Evolutionary conservation across 805 yeast species (phyloP).

Genomic region (Zygosaccharomyces siamensis): DNA sequence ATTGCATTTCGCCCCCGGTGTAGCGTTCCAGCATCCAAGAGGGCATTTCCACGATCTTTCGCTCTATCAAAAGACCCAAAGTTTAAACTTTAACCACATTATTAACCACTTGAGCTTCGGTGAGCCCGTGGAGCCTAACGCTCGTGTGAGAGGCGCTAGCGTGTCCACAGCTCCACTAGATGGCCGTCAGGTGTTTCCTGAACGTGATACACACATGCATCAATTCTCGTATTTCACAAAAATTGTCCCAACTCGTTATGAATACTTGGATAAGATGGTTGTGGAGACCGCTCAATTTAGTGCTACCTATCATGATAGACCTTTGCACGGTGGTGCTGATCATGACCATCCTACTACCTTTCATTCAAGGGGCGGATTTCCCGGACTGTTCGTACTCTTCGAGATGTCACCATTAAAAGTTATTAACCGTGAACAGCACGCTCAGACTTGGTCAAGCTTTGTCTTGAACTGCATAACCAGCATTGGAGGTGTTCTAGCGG

Average conservation of each 20-base stretch:
- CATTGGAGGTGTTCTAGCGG: constrained; percentile 88
- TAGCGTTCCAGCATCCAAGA: constrained; percentile 51
- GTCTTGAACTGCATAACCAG: constrained; percentile 79
- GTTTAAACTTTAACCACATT: constrained; percentile 69
- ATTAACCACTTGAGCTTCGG: constrained; percentile 86
- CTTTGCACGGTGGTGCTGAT: constrained; percentile 81
- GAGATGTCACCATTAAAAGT: constrained; percentile 93
- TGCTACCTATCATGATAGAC: constrained; percentile 83
- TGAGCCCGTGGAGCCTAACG: constrained; percentile 16
- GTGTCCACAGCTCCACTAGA: constrained; percentile 62
- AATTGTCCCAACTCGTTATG: constrained; percentile 86
- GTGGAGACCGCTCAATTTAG: constrained; percentile 87
- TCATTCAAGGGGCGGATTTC: constrained; percentile 81
- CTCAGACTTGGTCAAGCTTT: constrained; percentile 77
- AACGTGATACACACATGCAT: constrained; percentile 49
- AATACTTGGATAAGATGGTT: constrained; percentile 45
- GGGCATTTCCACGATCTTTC: constrained; percentile 84
- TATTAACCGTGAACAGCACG: constrained; percentile 66
- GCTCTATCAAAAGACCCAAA: constrained; percentile 53
- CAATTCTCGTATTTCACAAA: constrained; percentile 75
- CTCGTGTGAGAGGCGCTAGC: constrained; percentile 39
- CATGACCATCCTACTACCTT: constrained; percentile 84
- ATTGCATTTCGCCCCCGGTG: constrained; percentile 95
- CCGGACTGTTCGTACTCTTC: constrained; percentile 82
- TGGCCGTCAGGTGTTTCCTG: constrained; percentile 37